Percentiles rank a stretch among this genome's conserved stretches.
Conservation (phyloP, 1,284 basidiomycete species). For the Farysia itapuensis region DNA sequence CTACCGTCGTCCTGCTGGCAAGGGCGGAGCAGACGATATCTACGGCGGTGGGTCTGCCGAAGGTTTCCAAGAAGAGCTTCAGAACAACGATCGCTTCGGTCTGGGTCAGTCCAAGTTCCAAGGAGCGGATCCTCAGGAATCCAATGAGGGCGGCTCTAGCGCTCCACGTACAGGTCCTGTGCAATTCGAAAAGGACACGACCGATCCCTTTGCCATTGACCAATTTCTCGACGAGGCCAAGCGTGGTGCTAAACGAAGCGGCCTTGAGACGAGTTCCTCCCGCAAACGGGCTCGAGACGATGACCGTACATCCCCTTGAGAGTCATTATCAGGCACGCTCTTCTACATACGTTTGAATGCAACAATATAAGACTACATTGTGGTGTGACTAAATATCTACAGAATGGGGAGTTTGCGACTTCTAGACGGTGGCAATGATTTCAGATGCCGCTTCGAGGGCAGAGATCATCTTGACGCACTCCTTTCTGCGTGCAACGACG, state of each 20-base stretch:
- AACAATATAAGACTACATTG: no score
- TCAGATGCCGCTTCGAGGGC: constrained; percentile 57
- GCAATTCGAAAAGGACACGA: constrained; percentile 95
- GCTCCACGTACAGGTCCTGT: constrained; percentile 70
- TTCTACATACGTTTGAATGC: no score
- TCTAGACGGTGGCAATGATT: constrained; percentile 56
- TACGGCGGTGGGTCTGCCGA: constrained; percentile 90
- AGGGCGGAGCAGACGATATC: constrained; percentile 61
- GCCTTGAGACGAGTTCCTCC: constrained; percentile 4
- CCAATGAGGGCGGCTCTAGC: constrained; percentile 61
- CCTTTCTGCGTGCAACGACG: constrained; percentile 54
- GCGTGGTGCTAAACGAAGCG: constrained; percentile 73
- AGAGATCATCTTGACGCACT: constrained; percentile 59
- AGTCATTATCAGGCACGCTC: no score
- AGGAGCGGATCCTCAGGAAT: constrained; percentile 75
- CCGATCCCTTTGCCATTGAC: constrained; percentile 95
- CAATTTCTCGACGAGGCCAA: constrained; percentile 97
- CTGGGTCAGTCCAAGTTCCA: constrained; percentile 80
- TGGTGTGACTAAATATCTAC: no score
- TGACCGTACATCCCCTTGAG: no score
- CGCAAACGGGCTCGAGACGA: constrained; percentile 13
- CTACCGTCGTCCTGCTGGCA: constrained; percentile 81
- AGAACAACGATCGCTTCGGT: constrained; percentile 92
- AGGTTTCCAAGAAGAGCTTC: constrained; percentile 82
- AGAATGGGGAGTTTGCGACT: no score